phyloP scores from a whole-genome alignment of 192 early-diverging fungal genomes.

The Coemansia sp. region DNA sequence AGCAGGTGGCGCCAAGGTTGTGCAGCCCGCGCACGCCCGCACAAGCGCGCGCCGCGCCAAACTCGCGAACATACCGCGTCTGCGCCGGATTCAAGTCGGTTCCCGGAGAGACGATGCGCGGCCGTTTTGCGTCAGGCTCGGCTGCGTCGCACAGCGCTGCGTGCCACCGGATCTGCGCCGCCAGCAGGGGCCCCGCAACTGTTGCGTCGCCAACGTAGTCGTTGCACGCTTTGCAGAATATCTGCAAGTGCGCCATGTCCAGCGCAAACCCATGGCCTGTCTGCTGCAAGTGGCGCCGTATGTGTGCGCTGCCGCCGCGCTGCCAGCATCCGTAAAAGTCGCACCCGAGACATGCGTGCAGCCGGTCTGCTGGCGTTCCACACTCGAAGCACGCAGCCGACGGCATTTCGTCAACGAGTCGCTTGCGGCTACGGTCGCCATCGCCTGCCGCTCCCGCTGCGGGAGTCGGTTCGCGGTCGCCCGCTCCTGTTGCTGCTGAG shows the following conservation, averaged over 20 bases:
- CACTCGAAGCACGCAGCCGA: slow-evolving; percentile 60
- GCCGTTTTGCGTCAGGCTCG: slow-evolving; percentile 33
- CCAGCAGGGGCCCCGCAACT: slow-evolving; percentile 55
- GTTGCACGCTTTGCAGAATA: slow-evolving; percentile 76
- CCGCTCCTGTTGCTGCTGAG: slow-evolving; percentile 7
- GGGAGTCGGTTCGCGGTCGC: slow-evolving; percentile 33
- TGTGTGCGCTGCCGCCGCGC: slow-evolving; percentile 39
- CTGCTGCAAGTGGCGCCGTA: slow-evolving; percentile 20
- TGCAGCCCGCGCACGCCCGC: slow-evolving; percentile 79
- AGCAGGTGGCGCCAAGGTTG: slow-evolving; percentile 96
- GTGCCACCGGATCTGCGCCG: slow-evolving; percentile 51
- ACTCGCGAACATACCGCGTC: slow-evolving; percentile 42
- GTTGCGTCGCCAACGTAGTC: slow-evolving; percentile 85
- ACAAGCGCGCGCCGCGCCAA: slow-evolving; percentile 35
- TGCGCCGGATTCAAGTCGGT: slow-evolving; percentile 32
- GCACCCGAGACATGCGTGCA: slow-evolving; percentile 82
- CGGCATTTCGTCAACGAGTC: slow-evolving; percentile 58
- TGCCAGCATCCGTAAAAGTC: slow-evolving; percentile 77
- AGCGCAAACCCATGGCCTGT: slow-evolving; percentile 59
- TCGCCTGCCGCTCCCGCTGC: slow-evolving; percentile 27
- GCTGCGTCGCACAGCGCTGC: slow-evolving; percentile 41
- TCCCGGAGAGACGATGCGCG: slow-evolving; percentile 33
- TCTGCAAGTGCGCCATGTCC: slow-evolving; percentile 64
- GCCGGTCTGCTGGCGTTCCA: slow-evolving; percentile 57
- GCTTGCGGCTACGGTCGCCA: slow-evolving; percentile 55